Base-by-base conservation (phyloP, 140 eudicot species). In the Anethum foeniculum region DNA sequence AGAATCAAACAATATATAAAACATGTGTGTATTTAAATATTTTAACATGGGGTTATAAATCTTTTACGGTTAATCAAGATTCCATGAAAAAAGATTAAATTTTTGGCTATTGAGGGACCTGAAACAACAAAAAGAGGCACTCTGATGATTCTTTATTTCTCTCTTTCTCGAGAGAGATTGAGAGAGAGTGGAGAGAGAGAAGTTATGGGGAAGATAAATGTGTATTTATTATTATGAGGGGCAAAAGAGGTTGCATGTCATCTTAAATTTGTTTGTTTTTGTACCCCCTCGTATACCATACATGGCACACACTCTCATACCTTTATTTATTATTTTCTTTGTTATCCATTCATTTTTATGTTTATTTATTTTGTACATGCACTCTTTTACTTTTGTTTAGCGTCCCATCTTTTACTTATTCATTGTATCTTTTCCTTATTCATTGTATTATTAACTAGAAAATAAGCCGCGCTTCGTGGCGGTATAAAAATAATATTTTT, bases 191-290 rank as follows among this genome's bases (percentile, higher is more conserved):
- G 4, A 62, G 71, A 62, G 71, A 62, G 71, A 27, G 3, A 60
- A 10, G 16, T 62, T 27, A 62, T 27, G 36, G 71, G 71, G 71
- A 62, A 25, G 71, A 62, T 62, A 62, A 62, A 62, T 10, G 32
- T 25, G 5, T 8, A n/a, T 41, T 0, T 52, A 18, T 52, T 52
- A 52, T 56, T 62, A 62, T 62, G 71, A 62, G 71, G 36, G 71
- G 71, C 18, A 62, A 62, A 62, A 62, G 71, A 32, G 36, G 71
- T 62, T 60, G 68, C 71, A 62, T 62, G 71, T 27, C 71, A 27
- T 62, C 71, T 25, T 62, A 62, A 62, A 62, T 62, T 62, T 62
- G 71, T 62, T 62, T 25, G 36, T 62, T 62, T 62, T 62, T 62
- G 15, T 27, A 27, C 36, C 71, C 71, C 25, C 36, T 62, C 69